Base-by-base conservation (phyloP, 805 yeast species). In the fission yeast (Schizosaccharomyces pombe) region DNA sequence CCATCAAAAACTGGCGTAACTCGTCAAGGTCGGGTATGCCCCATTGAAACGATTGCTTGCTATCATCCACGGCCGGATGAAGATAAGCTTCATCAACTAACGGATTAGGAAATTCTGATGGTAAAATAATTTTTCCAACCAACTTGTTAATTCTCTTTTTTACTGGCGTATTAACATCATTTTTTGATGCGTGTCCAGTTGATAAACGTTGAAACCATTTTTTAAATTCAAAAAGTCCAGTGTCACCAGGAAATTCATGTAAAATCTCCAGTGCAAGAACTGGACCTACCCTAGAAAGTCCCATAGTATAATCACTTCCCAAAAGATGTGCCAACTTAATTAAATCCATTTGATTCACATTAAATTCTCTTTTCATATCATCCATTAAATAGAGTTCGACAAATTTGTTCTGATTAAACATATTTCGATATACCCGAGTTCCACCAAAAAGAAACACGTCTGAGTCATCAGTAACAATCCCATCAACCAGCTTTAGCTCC, bases 381-480 rank as follows among this genome's bases (percentile, higher is more conserved):
- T 67, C 70, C 39, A 71, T 65, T 39, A 75, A 71, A 63, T 86
- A 91, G 61, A 80, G 82, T 64, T 91, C 98, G 34, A 89, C 97
- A 64, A 78, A 87, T 59, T 83, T 81, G 61, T 85, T 83, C 65
- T 89, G 95, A 62, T 82, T 86, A 68, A 91, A 91, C 89, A 91
- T 80, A 66, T 91, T 89, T 60, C 86, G 82, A 66, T 89, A 91
- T 2, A 91, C 76, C 9, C 55, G 56, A 55, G 77, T 76, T 1
- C 95, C 95, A 0, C 97, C 97, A 70, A 91, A 91, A 37, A 91
- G 66, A 60, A 91, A 91, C 53, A 94, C 86, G 73, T 91, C 99
- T 59, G 95, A 85, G 70, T 91, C 99, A 67, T 91, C 99, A 0
- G 98, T 91, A 26, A 91, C 80, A 4, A 91, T 81, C 0, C 98